phyloP scores from a whole-genome alignment of 164 flowering plant species.

The Echeveria elegans region DNA sequence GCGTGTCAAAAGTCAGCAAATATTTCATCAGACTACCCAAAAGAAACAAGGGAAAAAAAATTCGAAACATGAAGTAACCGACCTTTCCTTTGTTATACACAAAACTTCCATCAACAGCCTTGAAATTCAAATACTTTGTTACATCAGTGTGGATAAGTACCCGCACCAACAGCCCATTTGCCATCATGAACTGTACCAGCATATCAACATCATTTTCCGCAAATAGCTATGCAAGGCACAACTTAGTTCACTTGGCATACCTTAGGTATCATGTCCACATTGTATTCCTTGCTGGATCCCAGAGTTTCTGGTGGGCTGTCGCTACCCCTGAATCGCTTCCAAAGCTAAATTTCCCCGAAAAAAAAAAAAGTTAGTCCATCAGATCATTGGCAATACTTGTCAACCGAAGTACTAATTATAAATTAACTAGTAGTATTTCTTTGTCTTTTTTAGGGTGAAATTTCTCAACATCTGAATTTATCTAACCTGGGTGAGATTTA shows the following conservation, averaged over 20 bases:
- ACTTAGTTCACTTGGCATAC: neutral
- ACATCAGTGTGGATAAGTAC: neutral
- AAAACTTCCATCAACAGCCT: neutral
- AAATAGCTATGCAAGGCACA: too few relatives aligned
- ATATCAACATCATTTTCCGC: too few relatives aligned
- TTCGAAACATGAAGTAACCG: neutral
- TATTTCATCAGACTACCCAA: neutral
- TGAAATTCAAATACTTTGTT: neutral
- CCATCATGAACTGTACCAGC: neutral
- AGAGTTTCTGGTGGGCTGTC: neutral
- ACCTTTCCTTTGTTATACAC: neutral
- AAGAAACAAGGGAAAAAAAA: too few relatives aligned
- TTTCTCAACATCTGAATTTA: too few relatives aligned
- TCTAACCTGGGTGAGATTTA: constrained; percentile 22
- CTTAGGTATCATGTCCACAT: neutral
- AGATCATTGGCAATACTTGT: too few relatives aligned
- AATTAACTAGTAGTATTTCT: too few relatives aligned
- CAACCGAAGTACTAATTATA: too few relatives aligned
- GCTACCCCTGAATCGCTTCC: neutral
- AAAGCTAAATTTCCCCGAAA: neutral
- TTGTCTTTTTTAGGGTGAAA: too few relatives aligned
- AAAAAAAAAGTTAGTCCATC: neutral
- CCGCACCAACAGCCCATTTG: neutral
- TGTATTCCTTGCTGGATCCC: neutral
- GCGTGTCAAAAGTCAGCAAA: neutral